Base-by-base conservation (phyloP, 202 grass and related monocot species). In the Eragrostis tef region DNA sequence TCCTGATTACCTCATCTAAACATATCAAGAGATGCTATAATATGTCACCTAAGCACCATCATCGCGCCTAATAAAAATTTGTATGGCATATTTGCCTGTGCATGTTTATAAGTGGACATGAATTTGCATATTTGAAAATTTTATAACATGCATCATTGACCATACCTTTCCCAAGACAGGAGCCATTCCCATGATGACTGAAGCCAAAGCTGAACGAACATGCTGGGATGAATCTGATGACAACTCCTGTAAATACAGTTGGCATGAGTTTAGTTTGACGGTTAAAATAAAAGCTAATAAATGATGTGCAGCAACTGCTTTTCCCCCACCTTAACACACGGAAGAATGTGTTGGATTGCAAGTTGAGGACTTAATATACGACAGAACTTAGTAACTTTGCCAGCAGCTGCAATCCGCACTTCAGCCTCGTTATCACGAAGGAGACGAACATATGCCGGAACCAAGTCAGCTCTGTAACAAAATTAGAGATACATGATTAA, bases 121-220 rank as follows among this genome's bases (percentile, higher is more conserved):
- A 25, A 19, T 27, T 63, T 9, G 17, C 21, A 87, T 20, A 34
- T 45, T 70, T 5, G 17, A 64, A 15, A 54, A 75, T 62, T 39
- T 39, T 22, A 64, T n/a, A 64, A 34, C 42, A 26, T 74, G 42
- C 67, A 69, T 74, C 61, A 65, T 19, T 71, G 82, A 17, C 65
- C 59, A 26, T 62, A 98, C 95, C 96, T 99, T 99, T 54, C 92
- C 96, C 73, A 99, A 83, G 25, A 95, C 87, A 70, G 96, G 96
- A 71, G 96, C 96, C 96, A 99, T 99, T 60, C 96, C 96, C 96
- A 99, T 99, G 54, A 99, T 99, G 10, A 95, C 96, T 69, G 96
- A 99, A 88, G 96, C 96, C 82, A 99, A 86, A 81, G 96, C 96
- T 83, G 96, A 95, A 81, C 96, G 96, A 80, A 99, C 96, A 85